Base-by-base conservation (phyloP, 352 stramenopile genomes). In the Blastocystis sp. region DNA sequence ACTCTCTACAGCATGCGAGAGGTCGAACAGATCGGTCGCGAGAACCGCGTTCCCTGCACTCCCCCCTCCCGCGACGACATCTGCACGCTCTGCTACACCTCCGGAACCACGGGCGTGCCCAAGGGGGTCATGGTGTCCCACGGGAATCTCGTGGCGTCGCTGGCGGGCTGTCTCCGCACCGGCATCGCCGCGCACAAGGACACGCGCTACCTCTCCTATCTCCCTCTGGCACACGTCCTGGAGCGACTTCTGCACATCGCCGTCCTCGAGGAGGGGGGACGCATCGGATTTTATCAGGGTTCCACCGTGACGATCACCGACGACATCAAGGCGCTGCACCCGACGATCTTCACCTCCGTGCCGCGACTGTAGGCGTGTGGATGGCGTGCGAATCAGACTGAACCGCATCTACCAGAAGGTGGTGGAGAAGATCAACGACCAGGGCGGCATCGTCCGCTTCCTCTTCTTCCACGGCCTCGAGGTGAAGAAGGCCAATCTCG, bases 111-210 rank as follows among this genome's bases (percentile, higher is more conserved):
- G 43, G 96, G 96, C 20, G 93, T 96, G 91, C 95, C 96, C 41
- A 98, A 98, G 92, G 96, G 96, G 11, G 96, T 95, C 15, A 93
- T 98, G 45, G 91, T 99, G 15, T 94, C 93, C 39, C 96, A 99
- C 91, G 94, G 92, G 79, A 94, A 94, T 89, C 90, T 96, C n/a
- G 89, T 94, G 79, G 91, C 92, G 3, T 87, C 91, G 18, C 76
- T 93, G 7, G 90, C 87, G 26, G 92, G 90, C 8, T 29, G 56
- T 13, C 37, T 59, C 13, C 11, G 37, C 18, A 26, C 39, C 1
- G 79, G 84, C 15, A 73, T 94, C 3, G 61, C 89, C 13, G 41
- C 90, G 2, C 54, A 69, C 8, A 64, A 90, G 20, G 62, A 68
- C 9, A 80, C 90, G 56, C 79, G 87, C 5, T 29, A 87, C 20